These are phyloP conservation scores for Boletus albobrunnescens DNA, from an alignment of 1,284 basidiomycete species.

Conservation along the genomic window DNA sequence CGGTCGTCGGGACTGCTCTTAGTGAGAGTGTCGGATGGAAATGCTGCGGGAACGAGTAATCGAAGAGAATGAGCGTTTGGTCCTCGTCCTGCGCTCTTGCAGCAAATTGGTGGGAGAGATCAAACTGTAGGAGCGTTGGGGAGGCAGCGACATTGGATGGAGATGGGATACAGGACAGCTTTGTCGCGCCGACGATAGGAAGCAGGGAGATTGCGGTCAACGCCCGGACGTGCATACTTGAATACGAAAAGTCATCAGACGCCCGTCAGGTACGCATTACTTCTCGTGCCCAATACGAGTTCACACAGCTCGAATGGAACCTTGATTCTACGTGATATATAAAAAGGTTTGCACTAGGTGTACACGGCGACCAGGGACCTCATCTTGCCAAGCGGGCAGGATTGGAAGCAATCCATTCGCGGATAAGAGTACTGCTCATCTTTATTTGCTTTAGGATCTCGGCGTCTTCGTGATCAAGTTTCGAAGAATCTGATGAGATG, in stretches of 20 bases:
- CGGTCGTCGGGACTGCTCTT: conserved; percentile 50
- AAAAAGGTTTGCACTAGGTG: conserved; percentile 3
- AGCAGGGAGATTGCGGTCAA: background rate
- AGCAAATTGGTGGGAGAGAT: conserved; percentile 22
- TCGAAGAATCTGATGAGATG: conserved; percentile 62
- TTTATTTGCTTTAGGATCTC: conserved; percentile 71
- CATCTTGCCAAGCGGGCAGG: conserved; percentile 4
- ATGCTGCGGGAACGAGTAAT: conserved; percentile 8
- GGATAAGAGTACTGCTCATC: conserved; percentile 88
- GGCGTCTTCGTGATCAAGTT: conserved; percentile 58
- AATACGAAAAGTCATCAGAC: too few species aligned
- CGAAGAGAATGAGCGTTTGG: conserved; percentile 5
- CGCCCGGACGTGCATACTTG: conserved; percentile 9
- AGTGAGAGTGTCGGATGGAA: conserved; percentile 34
- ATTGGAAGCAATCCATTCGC: conserved; percentile 70
- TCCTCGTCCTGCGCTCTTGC: conserved; percentile 1
- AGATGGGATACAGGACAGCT: background rate
- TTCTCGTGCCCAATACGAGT: too few species aligned
- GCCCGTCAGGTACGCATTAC: too few species aligned
- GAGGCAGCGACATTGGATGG: background rate
- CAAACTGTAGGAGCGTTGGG: conserved; percentile 21
- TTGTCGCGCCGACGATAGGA: conserved; percentile 2
- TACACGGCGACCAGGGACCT: conserved; percentile 2
- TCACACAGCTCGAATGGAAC: too few species aligned
- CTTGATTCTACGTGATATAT: conserved; percentile 2